These are phyloP conservation scores for Eleusine indica DNA, from an alignment of 176 grass and related monocot species.

Conservation along the genomic window DNA sequence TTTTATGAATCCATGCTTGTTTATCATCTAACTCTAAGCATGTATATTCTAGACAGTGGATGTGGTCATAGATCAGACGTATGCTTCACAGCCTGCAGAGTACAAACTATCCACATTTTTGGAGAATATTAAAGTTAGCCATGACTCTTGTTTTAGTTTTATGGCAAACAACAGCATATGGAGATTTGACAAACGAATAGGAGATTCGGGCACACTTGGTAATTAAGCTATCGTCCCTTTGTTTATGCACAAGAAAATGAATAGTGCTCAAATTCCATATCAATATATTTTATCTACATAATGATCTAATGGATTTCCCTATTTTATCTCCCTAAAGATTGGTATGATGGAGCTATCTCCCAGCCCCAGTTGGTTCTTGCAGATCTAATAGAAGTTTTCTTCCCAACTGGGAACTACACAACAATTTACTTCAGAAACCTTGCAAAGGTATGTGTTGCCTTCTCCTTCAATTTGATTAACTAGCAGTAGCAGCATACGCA, in stretches of 20 bases:
- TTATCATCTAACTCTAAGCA: slow-evolving; percentile 26
- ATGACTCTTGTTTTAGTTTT: slow-evolving; percentile 71
- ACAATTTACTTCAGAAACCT: slow-evolving; percentile 91
- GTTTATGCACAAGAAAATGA: slow-evolving; percentile 12
- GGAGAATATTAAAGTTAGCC: slow-evolving; percentile 70
- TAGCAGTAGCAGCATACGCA: neutral
- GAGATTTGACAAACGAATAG: slow-evolving; percentile 86
- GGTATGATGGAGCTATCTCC: slow-evolving; percentile 90
- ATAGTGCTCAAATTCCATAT: neutral
- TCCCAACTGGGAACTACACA: slow-evolving; percentile 80
- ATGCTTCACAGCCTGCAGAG: slow-evolving; percentile 53
- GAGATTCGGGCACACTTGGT: slow-evolving; percentile 59
- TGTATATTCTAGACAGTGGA: slow-evolving; percentile 79
- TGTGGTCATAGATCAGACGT: slow-evolving; percentile 92
- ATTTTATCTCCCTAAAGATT: slow-evolving; percentile 51
- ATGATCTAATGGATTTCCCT: slow-evolving; percentile 13
- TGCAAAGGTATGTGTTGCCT: slow-evolving; percentile 55
- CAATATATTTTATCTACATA: slow-evolving; percentile 21
- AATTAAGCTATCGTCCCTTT: slow-evolving; percentile 42
- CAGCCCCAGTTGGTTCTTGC: slow-evolving; percentile 93
- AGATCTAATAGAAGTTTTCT: slow-evolving; percentile 85
- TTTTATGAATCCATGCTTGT: neutral
- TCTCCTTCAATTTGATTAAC: slow-evolving; percentile 30
- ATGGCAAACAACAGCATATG: slow-evolving; percentile 77
- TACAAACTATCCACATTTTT: slow-evolving; percentile 88